Percentiles rank a stretch among this genome's conserved stretches.
Conservation (phyloP, 1,284 basidiomycete genomes). For the Earliella scabrosa region DNA sequence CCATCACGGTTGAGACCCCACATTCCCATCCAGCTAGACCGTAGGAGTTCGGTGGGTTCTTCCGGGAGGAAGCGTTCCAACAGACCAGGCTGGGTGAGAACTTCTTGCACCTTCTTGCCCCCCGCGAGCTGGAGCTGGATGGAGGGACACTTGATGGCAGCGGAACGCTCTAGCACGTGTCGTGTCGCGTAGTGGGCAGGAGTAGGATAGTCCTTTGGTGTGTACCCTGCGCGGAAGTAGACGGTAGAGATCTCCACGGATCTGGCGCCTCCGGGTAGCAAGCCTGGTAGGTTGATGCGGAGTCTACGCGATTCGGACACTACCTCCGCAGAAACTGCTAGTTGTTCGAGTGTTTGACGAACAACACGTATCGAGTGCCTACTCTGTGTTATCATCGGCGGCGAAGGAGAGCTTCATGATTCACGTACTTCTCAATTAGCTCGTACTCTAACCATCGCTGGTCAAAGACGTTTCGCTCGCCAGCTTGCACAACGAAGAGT, state of each 20-base stretch:
- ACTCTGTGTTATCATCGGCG: neutral
- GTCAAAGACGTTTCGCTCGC: conserved; percentile 97
- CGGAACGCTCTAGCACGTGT: conserved; percentile 76
- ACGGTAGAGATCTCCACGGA: conserved; percentile 37
- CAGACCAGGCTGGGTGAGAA: conserved; percentile 75
- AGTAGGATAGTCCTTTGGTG: conserved; percentile 80
- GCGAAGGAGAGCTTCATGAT: neutral
- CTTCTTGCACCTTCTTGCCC: conserved; percentile 95
- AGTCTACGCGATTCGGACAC: conserved; percentile 31
- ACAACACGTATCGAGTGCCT: conserved; percentile 78
- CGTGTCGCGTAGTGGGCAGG: conserved; percentile 70
- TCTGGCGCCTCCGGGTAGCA: conserved; percentile 38
- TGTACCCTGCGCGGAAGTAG: conserved; percentile 65
- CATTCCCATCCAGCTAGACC: conserved; percentile 37
- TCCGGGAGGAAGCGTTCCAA: conserved; percentile 74
- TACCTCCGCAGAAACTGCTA: conserved; percentile 52
- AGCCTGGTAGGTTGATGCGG: conserved; percentile 17
- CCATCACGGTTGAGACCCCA: conserved; percentile 48
- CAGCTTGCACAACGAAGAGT: conserved; percentile 88
- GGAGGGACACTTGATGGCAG: conserved; percentile 92
- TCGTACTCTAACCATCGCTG: conserved; percentile 91
- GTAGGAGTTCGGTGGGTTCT: conserved; percentile 52
- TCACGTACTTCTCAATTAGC: conserved; percentile 69
- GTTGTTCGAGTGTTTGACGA: conserved; percentile 77
- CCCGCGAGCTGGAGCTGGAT: conserved; percentile 94